Evolutionary conservation across 1,284 basidiomycete genomes (phyloP).

Genomic region (Cerioporus squamosus): DNA sequence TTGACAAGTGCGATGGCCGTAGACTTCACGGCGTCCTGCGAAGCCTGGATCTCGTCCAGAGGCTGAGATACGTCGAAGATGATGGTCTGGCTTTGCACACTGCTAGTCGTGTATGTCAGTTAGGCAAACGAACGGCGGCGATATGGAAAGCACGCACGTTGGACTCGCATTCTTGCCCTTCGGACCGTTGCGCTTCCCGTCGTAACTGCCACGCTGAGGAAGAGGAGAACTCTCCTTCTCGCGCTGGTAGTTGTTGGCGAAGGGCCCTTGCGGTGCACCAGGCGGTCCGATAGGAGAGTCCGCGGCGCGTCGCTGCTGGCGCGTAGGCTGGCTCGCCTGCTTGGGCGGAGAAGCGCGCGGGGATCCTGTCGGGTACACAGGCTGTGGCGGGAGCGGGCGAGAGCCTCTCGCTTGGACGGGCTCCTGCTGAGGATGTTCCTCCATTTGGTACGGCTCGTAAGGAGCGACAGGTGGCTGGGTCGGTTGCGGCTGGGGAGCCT

Average conservation of each 20-base stretch:
- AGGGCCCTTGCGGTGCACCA: constrained; percentile 47
- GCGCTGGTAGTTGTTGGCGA: constrained; percentile 41
- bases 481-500: constrained; percentile 41
- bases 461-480: constrained; percentile 39
- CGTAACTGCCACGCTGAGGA: constrained; percentile 45
- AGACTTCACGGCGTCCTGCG: constrained; percentile 73
- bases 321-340: constrained; percentile 26
- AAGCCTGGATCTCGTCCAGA: constrained; percentile 73
- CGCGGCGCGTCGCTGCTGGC: constrained; percentile 35
- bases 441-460: constrained; percentile 50
- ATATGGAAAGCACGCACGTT: constrained; percentile 42
- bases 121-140: background rate
- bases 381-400: constrained; percentile 57
- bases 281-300: constrained; percentile 45
- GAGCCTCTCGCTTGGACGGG: constrained; percentile 45
- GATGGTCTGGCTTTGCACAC: constrained; percentile 53
- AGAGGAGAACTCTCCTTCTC: constrained; percentile 75
- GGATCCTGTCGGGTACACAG: constrained; percentile 54
- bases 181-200: constrained; percentile 41
- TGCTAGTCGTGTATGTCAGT: background rate
- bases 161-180: constrained; percentile 62
- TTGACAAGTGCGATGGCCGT: constrained; percentile 84
- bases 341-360: constrained; percentile 72
- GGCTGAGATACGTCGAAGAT: constrained; percentile 75
- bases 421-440: constrained; percentile 48